A percentile compares a stretch with the other conserved stretches of the same genome.
Evolutionary conservation across 768 basidiomycete genomes (phyloP).

Genomic region (Collybiopsis luxurians): DNA sequence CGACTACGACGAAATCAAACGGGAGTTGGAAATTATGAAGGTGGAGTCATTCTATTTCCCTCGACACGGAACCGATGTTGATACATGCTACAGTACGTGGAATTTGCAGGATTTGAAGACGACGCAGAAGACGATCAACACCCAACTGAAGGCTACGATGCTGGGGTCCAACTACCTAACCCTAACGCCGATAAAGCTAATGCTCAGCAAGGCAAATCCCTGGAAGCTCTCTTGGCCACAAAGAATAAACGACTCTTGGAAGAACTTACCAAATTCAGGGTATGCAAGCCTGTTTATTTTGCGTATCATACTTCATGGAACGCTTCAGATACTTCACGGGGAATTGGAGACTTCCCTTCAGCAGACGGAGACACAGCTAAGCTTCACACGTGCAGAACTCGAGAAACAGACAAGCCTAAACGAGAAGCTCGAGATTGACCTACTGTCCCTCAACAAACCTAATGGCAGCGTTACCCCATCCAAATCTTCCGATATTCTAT

Average conservation of each 20-base stretch:
- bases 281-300: conserved; percentile 30
- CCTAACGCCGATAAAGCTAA: conserved; percentile 88
- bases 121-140: conserved; percentile 57
- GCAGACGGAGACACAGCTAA: conserved; percentile 55
- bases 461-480: conserved; percentile 31
- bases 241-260: conserved; percentile 94
- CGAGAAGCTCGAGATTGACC: conserved; percentile 89
- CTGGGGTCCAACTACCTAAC: conserved; percentile 74
- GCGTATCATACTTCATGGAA: neutral
- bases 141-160: conserved; percentile 36
- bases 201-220: conserved; percentile 70
- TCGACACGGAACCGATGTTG: neutral
- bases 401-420: conserved; percentile 78
- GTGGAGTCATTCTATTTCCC: conserved; percentile 36
- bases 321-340: conserved; percentile 67
- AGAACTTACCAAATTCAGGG: conserved; percentile 89
- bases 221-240: conserved; percentile 86
- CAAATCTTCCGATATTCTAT: conserved; percentile 52
- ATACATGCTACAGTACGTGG: conserved; percentile 71
- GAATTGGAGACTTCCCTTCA: conserved; percentile 76
- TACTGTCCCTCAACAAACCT: conserved; percentile 70
- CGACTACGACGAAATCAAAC: conserved; percentile 97
- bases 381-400: conserved; percentile 58
- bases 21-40: conserved; percentile 99
- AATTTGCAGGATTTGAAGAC: conserved; percentile 85